phyloP scores from a whole-genome alignment of 176 grass and related monocot species.

The Aegilops umbellulata region DNA sequence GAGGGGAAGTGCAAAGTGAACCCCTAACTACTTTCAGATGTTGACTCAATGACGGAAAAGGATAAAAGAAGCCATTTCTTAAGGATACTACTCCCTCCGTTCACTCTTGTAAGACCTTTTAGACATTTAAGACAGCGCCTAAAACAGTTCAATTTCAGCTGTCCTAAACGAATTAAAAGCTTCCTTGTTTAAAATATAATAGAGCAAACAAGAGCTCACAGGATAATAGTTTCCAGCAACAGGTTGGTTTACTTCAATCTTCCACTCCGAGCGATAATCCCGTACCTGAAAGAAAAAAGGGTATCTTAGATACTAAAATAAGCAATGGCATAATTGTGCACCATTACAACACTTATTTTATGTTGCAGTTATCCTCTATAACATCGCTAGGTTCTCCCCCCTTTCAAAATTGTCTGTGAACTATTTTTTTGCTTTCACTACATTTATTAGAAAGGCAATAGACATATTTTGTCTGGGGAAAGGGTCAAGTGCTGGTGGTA shows the following conservation, averaged over 20 bases:
- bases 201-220: slow-evolving; percentile 47
- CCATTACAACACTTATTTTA: not conserved
- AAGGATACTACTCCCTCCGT: slow-evolving; percentile 6
- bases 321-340: not conserved
- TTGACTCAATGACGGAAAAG: not conserved
- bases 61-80: slow-evolving; percentile 4
- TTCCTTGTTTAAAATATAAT: slow-evolving; percentile 1
- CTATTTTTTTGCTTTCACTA: not conserved
- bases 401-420: not conserved
- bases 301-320: not conserved
- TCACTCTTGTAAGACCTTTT: too few relatives aligned
- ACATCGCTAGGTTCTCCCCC: not conserved
- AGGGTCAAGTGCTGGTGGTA: not conserved
- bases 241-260: slow-evolving; percentile 87
- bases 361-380: not conserved
- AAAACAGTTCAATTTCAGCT: too few relatives aligned
- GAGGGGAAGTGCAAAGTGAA: not conserved
- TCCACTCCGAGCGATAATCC: slow-evolving; percentile 88
- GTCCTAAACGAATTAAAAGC: too few relatives aligned
- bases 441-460: not conserved
- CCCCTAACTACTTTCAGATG: not conserved
- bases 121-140: too few relatives aligned
- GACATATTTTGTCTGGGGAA: not conserved
- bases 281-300: slow-evolving; percentile 59
- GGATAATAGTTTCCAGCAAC: slow-evolving; percentile 98